Evolutionary conservation across 805 yeast species (phyloP).

Genomic region (Kluyveromyces nonfermentans): DNA sequence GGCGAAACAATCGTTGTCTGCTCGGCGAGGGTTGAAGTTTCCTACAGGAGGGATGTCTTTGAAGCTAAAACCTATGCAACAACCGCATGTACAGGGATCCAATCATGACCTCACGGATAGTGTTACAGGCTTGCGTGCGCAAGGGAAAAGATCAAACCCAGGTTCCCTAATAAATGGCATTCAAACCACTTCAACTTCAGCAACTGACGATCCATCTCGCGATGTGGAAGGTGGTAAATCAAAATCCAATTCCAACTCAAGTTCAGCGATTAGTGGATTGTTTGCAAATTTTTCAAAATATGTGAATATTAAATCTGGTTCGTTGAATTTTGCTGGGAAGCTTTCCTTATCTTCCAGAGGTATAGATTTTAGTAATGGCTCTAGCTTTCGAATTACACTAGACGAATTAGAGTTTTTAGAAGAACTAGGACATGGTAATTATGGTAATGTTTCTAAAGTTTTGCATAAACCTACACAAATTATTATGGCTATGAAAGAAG

Average conservation of each 20-base stretch:
- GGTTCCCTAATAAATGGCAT: constrained; percentile 23
- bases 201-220: constrained; percentile 17
- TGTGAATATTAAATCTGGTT: constrained; percentile 86
- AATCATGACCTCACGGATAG: constrained; percentile 21
- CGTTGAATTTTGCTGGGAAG: constrained; percentile 86
- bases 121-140: constrained; percentile 10
- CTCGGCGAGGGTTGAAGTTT: constrained; percentile 76
- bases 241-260: constrained; percentile 8
- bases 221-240: constrained; percentile 26
- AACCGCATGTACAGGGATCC: constrained; percentile 11
- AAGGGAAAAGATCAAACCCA: constrained; percentile 23
- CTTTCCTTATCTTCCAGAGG: constrained; percentile 89
- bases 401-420: constrained; percentile 77
- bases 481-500: constrained; percentile 96
- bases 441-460: constrained; percentile 92
- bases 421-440: constrained; percentile 91
- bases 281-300: constrained; percentile 82
- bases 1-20: constrained; percentile 39
- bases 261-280: constrained; percentile 34
- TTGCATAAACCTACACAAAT: constrained; percentile 88
- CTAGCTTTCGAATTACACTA: constrained; percentile 74
- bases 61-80: constrained; percentile 15
- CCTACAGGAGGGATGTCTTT: constrained; percentile 29
- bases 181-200: constrained; percentile 28
- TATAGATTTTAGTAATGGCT: constrained; percentile 81